phyloP scores from a whole-genome alignment of 148 eudicot species.

The Fagopyrum tataricum region DNA sequence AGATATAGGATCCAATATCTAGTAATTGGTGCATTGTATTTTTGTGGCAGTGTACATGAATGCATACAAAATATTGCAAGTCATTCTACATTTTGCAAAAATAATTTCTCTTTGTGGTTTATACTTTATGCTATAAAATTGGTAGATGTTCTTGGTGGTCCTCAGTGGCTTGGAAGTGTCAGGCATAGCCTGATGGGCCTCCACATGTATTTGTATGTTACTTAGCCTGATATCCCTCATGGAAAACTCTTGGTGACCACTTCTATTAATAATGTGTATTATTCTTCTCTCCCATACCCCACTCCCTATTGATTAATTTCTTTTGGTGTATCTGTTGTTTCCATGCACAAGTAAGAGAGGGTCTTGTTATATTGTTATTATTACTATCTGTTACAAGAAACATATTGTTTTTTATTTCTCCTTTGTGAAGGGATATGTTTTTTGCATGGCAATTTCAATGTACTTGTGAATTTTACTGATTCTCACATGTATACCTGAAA shows the following conservation, averaged over 20 bases:
- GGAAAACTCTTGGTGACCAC: conserved; percentile 1
- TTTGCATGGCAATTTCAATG: too few relatives aligned
- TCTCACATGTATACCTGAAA: too few relatives aligned
- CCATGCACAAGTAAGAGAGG: neutral
- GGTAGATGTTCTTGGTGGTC: conserved; percentile 9
- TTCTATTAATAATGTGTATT: neutral
- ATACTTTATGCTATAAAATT: neutral
- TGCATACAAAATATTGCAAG: neutral
- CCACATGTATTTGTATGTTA: conserved; percentile 19
- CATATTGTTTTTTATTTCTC: neutral
- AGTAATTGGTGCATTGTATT: neutral
- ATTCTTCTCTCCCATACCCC: neutral
- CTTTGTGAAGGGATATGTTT: too few relatives aligned
- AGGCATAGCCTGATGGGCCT: conserved; percentile 7
- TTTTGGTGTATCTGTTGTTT: conserved; percentile 1
- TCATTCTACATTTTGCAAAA: neutral
- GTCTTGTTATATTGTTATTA: neutral
- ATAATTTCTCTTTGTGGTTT: neutral
- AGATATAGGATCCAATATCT: neutral
- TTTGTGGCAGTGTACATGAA: neutral
- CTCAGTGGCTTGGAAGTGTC: conserved; percentile 1
- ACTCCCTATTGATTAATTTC: neutral
- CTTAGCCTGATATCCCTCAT: conserved; percentile 12
- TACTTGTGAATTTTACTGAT: too few relatives aligned
- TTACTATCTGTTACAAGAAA: neutral